Evolutionary conservation across 2,329 filamentous ascomycete genomes (phyloP).

Genomic region (Neonectria hederae): DNA sequence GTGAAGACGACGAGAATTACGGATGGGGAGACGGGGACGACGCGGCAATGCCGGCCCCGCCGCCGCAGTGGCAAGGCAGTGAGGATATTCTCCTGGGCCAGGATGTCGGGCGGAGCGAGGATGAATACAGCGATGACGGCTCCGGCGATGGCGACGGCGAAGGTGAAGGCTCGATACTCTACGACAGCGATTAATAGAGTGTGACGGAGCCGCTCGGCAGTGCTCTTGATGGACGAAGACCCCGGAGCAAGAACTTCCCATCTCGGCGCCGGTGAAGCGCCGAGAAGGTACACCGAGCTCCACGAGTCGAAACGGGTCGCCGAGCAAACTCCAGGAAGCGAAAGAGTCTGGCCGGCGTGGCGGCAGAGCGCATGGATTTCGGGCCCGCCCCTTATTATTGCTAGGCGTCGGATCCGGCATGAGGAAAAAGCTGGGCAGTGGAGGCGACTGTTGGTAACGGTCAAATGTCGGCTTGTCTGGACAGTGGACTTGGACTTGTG

Average conservation of each 20-base stretch:
- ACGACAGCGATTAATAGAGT: slow-evolving; percentile 33
- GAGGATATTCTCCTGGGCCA: slow-evolving; percentile 68
- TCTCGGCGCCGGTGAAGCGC: slow-evolving; percentile 46
- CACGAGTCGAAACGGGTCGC: slow-evolving; percentile 29
- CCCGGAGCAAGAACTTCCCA: slow-evolving; percentile 26
- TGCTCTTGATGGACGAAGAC: slow-evolving; percentile 26
- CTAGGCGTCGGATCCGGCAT: slow-evolving; percentile 31
- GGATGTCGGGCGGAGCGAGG: slow-evolving; percentile 53
- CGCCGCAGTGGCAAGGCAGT: slow-evolving; percentile 74
- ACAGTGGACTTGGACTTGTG: background rate
- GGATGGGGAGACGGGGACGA: slow-evolving; percentile 77
- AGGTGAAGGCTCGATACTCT: slow-evolving; percentile 31
- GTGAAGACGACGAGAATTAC: slow-evolving; percentile 75
- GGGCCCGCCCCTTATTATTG: slow-evolving; percentile 38
- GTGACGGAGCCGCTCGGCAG: slow-evolving; percentile 20
- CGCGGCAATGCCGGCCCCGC: slow-evolving; percentile 65
- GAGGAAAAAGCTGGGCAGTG: slow-evolving; percentile 32
- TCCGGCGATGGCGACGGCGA: slow-evolving; percentile 33
- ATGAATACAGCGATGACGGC: slow-evolving; percentile 37
- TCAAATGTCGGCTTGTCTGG: slow-evolving; percentile 40
- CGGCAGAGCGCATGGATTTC: slow-evolving; percentile 25
- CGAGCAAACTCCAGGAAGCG: slow-evolving; percentile 30
- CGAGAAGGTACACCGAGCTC: slow-evolving; percentile 39
- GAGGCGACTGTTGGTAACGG: slow-evolving; percentile 35
- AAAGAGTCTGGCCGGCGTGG: slow-evolving; percentile 28